These are phyloP conservation scores for Trametes sp. DNA, from an alignment of 1,284 basidiomycete genomes.

Conservation along the genomic window DNA sequence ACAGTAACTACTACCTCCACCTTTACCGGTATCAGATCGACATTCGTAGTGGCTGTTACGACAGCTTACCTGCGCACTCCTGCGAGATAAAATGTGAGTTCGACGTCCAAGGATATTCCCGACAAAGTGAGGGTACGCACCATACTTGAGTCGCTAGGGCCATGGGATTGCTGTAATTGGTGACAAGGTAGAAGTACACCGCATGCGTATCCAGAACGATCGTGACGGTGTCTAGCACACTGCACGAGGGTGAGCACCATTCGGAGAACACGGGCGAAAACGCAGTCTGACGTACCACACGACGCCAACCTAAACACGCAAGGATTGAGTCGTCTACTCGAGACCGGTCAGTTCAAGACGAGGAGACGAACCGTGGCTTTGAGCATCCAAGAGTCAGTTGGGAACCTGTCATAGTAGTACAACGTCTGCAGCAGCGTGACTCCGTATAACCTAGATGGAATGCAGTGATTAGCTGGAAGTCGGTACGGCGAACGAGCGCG, in stretches of 20 bases:
- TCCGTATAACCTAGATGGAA: constrained; percentile 21
- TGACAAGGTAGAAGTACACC: constrained; percentile 24
- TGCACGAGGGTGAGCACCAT: neutral
- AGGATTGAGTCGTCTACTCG: neutral
- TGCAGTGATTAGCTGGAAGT: neutral
- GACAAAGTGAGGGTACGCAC: too few relatives aligned
- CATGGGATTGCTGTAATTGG: constrained; percentile 22
- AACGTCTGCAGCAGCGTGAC: constrained; percentile 24
- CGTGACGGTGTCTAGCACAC: constrained; percentile 19
- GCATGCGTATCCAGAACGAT: constrained; percentile 21
- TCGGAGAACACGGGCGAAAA: too few relatives aligned
- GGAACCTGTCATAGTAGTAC: constrained; percentile 28
- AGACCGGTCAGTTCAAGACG: too few relatives aligned
- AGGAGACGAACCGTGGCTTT: constrained; percentile 16
- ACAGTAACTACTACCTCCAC: constrained; percentile 23
- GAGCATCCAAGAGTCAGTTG: constrained; percentile 17
- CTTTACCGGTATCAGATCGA: neutral
- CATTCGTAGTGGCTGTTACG: too few relatives aligned
- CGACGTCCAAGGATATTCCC: too few relatives aligned
- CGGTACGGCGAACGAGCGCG: neutral
- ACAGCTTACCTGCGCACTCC: constrained; percentile 22
- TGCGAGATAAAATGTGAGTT: too few relatives aligned
- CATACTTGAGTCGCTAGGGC: constrained; percentile 23
- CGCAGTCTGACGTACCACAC: constrained; percentile 6
- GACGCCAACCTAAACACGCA: constrained; percentile 9